These are phyloP conservation scores for Conoideocrella luteorostrata DNA, from an alignment of 2,329 filamentous ascomycete genomes.

Conservation along the genomic window DNA sequence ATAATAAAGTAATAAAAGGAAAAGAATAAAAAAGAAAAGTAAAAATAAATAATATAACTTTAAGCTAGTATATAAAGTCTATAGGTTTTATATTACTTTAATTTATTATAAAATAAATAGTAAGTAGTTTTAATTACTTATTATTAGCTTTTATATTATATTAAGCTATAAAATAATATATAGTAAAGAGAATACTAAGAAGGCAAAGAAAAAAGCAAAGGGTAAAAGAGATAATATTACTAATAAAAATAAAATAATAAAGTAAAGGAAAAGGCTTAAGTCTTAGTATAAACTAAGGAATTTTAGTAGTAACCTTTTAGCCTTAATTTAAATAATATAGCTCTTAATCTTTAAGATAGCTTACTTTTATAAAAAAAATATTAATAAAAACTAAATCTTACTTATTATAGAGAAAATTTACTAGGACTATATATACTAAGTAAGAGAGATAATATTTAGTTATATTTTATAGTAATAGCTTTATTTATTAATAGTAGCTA, in stretches of 20 bases:
- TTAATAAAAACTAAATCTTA: constrained; percentile 2
- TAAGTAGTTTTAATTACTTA: background rate
- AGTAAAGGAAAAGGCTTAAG: background rate
- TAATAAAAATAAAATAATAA: background rate
- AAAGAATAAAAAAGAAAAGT: background rate
- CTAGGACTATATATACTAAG: background rate
- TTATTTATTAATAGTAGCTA: background rate
- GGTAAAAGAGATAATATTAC: background rate
- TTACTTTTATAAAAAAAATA: constrained; percentile 7
- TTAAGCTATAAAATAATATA: constrained; percentile 2
- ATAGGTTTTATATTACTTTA: background rate
- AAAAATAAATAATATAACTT: constrained; percentile 1
- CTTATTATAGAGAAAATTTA: constrained; percentile 1
- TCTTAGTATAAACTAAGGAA: constrained; percentile 6
- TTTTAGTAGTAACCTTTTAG: constrained; percentile 7
- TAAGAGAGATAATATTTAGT: background rate
- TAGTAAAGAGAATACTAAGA: background rate
- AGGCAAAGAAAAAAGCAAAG: background rate
- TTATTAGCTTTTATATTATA: background rate
- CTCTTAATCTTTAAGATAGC: constrained; percentile 8
- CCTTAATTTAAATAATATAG: constrained; percentile 3
- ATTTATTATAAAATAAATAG: constrained; percentile 4
- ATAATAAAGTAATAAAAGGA: background rate
- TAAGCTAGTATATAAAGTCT: constrained; percentile 5
- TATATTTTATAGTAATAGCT: background rate